Base-by-base conservation (phyloP, 2,329 filamentous ascomycete genomes). In the Trichophyton equinum region DNA sequence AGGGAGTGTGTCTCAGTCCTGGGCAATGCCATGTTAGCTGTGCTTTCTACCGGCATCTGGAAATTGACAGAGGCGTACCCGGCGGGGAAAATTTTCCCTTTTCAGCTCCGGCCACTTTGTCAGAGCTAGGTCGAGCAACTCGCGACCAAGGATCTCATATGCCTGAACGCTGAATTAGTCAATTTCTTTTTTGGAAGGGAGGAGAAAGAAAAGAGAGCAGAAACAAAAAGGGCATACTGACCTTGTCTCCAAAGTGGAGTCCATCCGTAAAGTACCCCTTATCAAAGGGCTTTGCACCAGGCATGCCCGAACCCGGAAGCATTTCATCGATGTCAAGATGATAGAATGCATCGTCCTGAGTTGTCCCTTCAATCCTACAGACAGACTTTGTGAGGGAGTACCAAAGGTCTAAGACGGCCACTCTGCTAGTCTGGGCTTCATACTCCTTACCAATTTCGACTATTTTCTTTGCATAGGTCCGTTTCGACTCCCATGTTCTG, bases 401-500 rank as follows among this genome's bases (percentile, higher is more conserved):
- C 73, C 73, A 75, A 60, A 68, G 68, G 61, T 75, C 66, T 18
- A 74, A 44, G 1, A 72, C 70, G 11, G 67, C 67, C 0, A 75
- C 72, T 8, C 67, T 62, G 5, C 67, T 68, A 7, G 71, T 72
- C 42, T 64, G 64, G 30, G 68, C 66, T 30, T 70, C 67, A 61
- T 72, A 74, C 56, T 69, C 69, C 2, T 57, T 56, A 13, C 69
- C 72, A 62, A 75, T 73, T 57, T 71, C 65, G 64, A 75, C 68
- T 6, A 75, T 65, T 27, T 67, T 69, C 56, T 74, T 69, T 13
- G 70, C 74, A 66, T 74, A 76, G 46, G 64, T 58, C 60, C 71
- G 72, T 67, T 75, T 76, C 33, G 67, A 73, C 65, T 71, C 63
- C 62, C 73, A 76, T 4, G 71, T 74, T 59, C 59, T 67, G 53